Base-by-base conservation (phyloP, 164 flowering plant species). In the Magnolia sinica region DNA sequence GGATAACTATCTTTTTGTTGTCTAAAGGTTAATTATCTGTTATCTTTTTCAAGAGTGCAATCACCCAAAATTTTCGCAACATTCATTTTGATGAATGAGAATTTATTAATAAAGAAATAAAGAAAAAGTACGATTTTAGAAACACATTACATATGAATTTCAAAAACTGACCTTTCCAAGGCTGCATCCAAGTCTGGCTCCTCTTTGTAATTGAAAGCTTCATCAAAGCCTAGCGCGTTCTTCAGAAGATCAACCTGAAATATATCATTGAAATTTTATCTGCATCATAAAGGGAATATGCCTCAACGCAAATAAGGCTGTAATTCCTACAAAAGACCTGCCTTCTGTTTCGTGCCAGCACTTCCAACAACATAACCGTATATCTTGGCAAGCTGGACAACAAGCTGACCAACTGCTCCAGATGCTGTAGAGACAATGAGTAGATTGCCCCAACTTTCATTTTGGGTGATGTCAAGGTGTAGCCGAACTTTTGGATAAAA, bases 351-450 rank as follows among this genome's bases (percentile, higher is more conserved):
- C 13, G 87, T 75, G 20, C 96, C 94, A 50, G 93, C 92, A 86
- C 91, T 90, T 76, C 96, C 96, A 79, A 92, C 94, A 8, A 92
- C 94, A 81, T 87, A 90, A 22, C 96, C 94, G 79, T 87, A 86
- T 81, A 92, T 77, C 80, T 89, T 92, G 22, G 94, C 96, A 69
- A 90, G 87, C 71, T 92, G 94, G 68, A 92, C 96, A 79, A 92
- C 92, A 79, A 92, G 88, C 83, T 91, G 94, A 66, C 96, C 96
- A 81, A 90, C 94, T 0, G 96, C 96, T 70, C 96, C 96, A 67
- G 93, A 82, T 52, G 97, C 97, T 6, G 97, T 92, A 24, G 94
- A 91, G 22, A 92, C 82, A 55, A 87, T 27, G 29, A 27, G 29
- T 27, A 27, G 29, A 27, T 27, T 27, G 29, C 29, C 29, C 29